phyloP scores from a whole-genome alignment of 768 basidiomycete genomes.

The Podaxis mareebaensis region DNA sequence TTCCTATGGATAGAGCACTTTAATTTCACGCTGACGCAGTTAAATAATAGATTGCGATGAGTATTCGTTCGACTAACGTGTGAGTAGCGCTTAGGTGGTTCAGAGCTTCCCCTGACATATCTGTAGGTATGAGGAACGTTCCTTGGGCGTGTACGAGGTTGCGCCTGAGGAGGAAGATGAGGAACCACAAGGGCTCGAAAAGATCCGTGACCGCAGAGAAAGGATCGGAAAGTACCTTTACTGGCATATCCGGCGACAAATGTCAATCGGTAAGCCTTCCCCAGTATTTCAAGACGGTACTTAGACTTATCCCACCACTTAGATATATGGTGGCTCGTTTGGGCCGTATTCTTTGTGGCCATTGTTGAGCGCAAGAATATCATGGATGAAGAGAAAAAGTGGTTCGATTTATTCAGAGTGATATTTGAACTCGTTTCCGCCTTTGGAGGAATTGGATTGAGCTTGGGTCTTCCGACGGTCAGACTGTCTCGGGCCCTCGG shows the following conservation, averaged over 20 bases:
- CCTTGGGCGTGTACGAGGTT: conserved; percentile 65
- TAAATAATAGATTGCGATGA: conserved; percentile 48
- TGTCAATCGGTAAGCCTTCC: conserved; percentile 47
- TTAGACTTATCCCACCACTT: conserved; percentile 15
- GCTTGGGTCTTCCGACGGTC: conserved; percentile 58
- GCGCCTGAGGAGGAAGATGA: conserved; percentile 51
- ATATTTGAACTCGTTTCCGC: conserved; percentile 69
- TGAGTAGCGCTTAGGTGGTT: conserved; percentile 28
- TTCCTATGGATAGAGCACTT: not conserved
- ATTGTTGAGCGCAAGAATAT: conserved; percentile 67
- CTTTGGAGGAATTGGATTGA: conserved; percentile 70
- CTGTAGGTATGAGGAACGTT: conserved; percentile 65
- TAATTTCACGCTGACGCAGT: not conserved
- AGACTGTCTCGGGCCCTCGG: conserved; percentile 8
- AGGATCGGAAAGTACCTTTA: conserved; percentile 45
- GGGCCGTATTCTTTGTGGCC: conserved; percentile 69
- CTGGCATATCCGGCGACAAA: conserved; percentile 67
- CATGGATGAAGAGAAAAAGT: conserved; percentile 54
- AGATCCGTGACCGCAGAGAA: conserved; percentile 36
- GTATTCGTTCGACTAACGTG: conserved; percentile 68
- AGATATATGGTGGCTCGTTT: conserved; percentile 84
- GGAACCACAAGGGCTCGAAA: conserved; percentile 41
- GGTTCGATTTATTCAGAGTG: conserved; percentile 61
- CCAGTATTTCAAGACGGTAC: not conserved
- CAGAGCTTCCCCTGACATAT: not conserved